Evolutionary conservation across 2,329 filamentous ascomycete species (phyloP).

Genomic region (Raffaelea arxii): DNA sequence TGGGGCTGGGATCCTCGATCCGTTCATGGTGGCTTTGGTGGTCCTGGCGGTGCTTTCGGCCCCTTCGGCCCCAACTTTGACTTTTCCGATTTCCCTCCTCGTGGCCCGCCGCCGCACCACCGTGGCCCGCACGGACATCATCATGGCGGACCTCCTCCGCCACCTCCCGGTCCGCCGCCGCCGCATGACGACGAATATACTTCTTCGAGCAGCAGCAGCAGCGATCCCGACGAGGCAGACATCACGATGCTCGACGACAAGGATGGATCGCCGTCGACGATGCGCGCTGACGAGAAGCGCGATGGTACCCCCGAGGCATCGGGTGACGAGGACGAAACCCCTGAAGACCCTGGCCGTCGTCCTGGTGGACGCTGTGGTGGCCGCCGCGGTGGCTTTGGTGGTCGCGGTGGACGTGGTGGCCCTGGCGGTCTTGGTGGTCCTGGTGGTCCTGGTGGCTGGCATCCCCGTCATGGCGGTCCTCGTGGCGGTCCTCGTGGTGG

Average conservation of each 20-base stretch:
- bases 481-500: constrained; percentile 15
- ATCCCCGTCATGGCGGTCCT: constrained; percentile 9
- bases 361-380: too few species aligned
- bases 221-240: constrained; percentile 8
- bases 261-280: constrained; percentile 24
- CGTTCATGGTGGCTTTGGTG: constrained; percentile 1
- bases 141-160: constrained; percentile 2
- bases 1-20: background rate
- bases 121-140: constrained; percentile 8
- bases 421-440: constrained; percentile 17
- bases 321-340: too few species aligned
- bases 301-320: too few species aligned
- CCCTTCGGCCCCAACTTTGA: background rate
- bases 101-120: constrained; percentile 6
- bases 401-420: constrained; percentile 5
- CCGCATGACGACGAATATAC: too few species aligned
- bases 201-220: background rate
- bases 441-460: constrained; percentile 5
- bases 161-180: constrained; percentile 3
- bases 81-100: background rate
- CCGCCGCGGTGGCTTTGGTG: constrained; percentile 19
- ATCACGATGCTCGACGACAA: constrained; percentile 17
- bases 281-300: constrained; percentile 13
- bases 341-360: too few species aligned
- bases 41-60: background rate